A percentile compares a stretch with the other conserved stretches of the same genome.
phyloP scores from a whole-genome alignment of 164 flowering plant genomes.

The Stephania japonica region DNA sequence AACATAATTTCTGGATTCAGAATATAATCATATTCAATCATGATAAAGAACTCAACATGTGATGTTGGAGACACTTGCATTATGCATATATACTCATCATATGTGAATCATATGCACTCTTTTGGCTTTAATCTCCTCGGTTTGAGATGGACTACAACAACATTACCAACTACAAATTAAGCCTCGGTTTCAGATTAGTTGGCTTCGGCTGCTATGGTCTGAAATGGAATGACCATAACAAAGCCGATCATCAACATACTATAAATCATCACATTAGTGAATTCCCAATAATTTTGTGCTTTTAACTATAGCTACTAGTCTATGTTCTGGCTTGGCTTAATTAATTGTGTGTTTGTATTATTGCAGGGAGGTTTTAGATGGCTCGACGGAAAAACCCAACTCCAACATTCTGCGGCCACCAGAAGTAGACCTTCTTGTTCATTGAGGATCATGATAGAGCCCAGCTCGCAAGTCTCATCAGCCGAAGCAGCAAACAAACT shows the following conservation, averaged over 20 bases:
- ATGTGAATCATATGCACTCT: too few species aligned
- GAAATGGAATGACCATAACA: neutral
- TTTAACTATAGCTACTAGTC: too few species aligned
- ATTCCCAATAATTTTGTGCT: neutral
- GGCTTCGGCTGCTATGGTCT: neutral
- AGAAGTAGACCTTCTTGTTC: conserved; percentile 11
- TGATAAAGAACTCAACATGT: neutral
- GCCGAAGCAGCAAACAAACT: neutral
- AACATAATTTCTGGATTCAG: neutral
- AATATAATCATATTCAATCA: neutral
- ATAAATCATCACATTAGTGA: neutral
- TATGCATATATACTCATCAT: too few species aligned
- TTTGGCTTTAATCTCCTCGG: too few species aligned
- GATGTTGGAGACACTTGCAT: too few species aligned
- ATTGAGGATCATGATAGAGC: conserved; percentile 3
- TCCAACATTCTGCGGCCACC: neutral
- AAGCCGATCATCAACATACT: neutral
- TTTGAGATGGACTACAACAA: neutral
- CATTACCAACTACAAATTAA: too few species aligned
- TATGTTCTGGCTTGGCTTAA: neutral
- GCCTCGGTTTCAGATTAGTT: too few species aligned
- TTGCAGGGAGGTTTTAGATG: conserved; percentile 11
- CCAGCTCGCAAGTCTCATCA: conserved; percentile 5
- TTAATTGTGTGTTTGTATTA: neutral
- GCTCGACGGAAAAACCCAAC: conserved; percentile 7